Percentiles rank a stretch among this genome's conserved stretches.
These are phyloP conservation scores for Amborella trichopoda DNA, from an alignment of 164 flowering plant species.

Conservation along the genomic window DNA sequence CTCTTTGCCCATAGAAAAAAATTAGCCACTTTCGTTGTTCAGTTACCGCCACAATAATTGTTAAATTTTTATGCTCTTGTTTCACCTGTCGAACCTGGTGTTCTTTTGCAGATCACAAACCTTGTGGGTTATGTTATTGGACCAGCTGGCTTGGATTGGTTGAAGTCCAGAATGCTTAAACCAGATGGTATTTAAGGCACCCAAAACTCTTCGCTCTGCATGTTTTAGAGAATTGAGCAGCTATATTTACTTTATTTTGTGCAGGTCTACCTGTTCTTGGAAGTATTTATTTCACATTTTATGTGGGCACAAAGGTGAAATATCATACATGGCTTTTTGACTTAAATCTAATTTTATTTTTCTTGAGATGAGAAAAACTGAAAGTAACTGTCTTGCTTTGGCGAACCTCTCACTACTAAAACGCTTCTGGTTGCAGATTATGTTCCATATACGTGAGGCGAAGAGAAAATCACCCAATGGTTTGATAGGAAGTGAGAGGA, in stretches of 20 bases:
- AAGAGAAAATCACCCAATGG: too few relatives aligned
- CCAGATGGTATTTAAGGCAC: constrained; percentile 39
- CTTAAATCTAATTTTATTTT: not conserved
- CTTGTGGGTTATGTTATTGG: constrained; percentile 92
- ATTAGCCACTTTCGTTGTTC: too few relatives aligned
- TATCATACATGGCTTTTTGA: not conserved
- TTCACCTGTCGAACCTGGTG: too few relatives aligned
- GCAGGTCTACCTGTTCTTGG: constrained; percentile 63
- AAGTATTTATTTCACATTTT: constrained; percentile 67
- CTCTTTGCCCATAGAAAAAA: too few relatives aligned
- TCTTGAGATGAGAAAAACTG: not conserved
- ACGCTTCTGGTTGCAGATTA: constrained; percentile 46
- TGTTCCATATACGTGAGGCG: constrained; percentile 65
- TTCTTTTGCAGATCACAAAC: constrained; percentile 85
- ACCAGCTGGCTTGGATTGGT: constrained; percentile 74
- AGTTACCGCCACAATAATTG: too few relatives aligned
- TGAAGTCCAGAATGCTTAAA: constrained; percentile 46
- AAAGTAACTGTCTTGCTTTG: not conserved
- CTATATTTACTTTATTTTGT: constrained; percentile 4
- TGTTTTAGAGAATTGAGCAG: not conserved
- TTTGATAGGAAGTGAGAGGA: too few relatives aligned
- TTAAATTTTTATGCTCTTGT: too few relatives aligned
- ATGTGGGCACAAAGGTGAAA: constrained; percentile 83
- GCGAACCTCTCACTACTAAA: too few relatives aligned
- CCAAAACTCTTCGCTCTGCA: not conserved